phyloP scores from a whole-genome alignment of 441 rosid genomes.

The Biscutella laevigata region DNA sequence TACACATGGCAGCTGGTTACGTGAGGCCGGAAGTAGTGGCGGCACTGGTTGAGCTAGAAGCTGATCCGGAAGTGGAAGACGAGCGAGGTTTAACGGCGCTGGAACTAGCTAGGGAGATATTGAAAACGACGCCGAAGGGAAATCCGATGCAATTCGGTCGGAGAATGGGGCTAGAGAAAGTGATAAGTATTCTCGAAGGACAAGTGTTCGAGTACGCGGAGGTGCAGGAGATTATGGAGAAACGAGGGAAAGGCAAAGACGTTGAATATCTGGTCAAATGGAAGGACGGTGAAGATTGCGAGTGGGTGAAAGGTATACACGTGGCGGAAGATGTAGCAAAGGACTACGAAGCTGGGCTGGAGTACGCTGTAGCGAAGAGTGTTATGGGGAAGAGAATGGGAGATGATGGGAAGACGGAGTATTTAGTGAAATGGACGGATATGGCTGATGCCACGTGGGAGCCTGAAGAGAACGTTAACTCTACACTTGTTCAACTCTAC shows the following conservation, averaged over 20 bases:
- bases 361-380: constrained; percentile 71
- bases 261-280: constrained; percentile 66
- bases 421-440: constrained; percentile 72
- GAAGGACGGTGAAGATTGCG: constrained; percentile 72
- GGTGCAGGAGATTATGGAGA: constrained; percentile 75
- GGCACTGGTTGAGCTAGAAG: constrained; percentile 49
- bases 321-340: constrained; percentile 60
- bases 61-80: constrained; percentile 62
- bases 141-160: constrained; percentile 67
- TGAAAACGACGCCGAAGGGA: constrained; percentile 68
- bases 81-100: constrained; percentile 59
- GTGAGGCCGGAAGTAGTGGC: constrained; percentile 59
- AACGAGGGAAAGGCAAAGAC: constrained; percentile 61
- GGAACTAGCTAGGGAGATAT: constrained; percentile 52
- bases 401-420: constrained; percentile 55
- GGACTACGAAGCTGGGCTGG: constrained; percentile 73
- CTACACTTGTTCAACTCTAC: constrained; percentile 46
- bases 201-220: constrained; percentile 64
- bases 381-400: constrained; percentile 52
- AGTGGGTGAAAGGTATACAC: constrained; percentile 53
- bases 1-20: constrained; percentile 87
- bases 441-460: constrained; percentile 85
- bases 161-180: constrained; percentile 69
- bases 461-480: constrained; percentile 72
- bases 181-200: constrained; percentile 39